Evolutionary conservation across 768 basidiomycete genomes (phyloP).

Genomic region (Crepidotus variabilis): DNA sequence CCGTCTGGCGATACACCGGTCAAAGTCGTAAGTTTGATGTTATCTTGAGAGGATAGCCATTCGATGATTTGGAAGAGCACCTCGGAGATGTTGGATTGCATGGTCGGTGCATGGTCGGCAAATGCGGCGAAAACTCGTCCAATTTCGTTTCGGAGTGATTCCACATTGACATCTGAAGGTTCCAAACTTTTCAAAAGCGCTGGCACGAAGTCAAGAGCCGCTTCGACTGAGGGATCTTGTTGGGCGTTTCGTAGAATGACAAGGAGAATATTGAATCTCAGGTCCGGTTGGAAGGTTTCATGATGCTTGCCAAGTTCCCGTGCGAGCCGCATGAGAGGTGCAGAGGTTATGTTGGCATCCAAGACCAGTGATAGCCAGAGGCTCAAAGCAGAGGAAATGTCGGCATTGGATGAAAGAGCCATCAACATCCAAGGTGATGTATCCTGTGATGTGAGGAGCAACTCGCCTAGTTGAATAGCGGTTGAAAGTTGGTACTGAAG

Average conservation of each 20-base stretch:
- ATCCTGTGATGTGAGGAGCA: slow-evolving; percentile 35
- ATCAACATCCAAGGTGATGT: slow-evolving; percentile 41
- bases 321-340: slow-evolving; percentile 39
- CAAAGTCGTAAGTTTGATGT: slow-evolving; percentile 42
- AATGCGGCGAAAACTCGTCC: slow-evolving; percentile 29
- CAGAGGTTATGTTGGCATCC: slow-evolving; percentile 43
- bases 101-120: slow-evolving; percentile 19
- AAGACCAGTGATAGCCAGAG: slow-evolving; percentile 42
- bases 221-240: slow-evolving; percentile 20
- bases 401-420: slow-evolving; percentile 38
- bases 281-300: slow-evolving; percentile 22
- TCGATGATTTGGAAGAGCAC: slow-evolving; percentile 41
- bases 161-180: slow-evolving; percentile 17
- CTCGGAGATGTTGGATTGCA: slow-evolving; percentile 36
- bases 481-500: slow-evolving; percentile 47
- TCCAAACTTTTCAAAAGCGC: slow-evolving; percentile 22
- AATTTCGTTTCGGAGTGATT: slow-evolving; percentile 29
- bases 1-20: slow-evolving; percentile 43
- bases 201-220: slow-evolving; percentile 19
- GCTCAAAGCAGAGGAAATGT: slow-evolving; percentile 38
- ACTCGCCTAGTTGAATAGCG: slow-evolving; percentile 45
- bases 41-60: slow-evolving; percentile 49
- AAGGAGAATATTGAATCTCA: slow-evolving; percentile 29
- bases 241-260: slow-evolving; percentile 27
- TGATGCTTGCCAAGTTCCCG: slow-evolving; percentile 23